Percentiles rank a stretch among this genome's conserved stretches.
phyloP scores from a whole-genome alignment of 306 rosid species.

The Fragaria nilgerrensis region DNA sequence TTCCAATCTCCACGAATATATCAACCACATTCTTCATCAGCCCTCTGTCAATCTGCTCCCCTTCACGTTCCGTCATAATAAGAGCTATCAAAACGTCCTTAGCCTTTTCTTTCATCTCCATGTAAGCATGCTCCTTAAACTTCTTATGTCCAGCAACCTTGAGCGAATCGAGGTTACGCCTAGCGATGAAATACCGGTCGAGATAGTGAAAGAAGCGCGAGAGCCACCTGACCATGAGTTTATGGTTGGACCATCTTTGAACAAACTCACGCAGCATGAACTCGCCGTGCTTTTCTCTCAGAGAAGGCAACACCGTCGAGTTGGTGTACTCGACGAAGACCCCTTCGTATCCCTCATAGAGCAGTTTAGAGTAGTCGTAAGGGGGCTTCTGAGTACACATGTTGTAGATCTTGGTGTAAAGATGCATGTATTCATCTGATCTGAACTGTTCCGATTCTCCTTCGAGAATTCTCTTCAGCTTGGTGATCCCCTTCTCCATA shows the following conservation, averaged over 20 bases:
- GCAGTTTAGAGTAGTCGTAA: constrained; percentile 32
- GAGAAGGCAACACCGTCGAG: constrained; percentile 40
- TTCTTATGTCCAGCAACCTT: constrained; percentile 27
- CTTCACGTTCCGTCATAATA: constrained; percentile 67
- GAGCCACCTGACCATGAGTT: constrained; percentile 50
- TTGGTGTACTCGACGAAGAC: constrained; percentile 25
- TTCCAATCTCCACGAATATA: constrained; percentile 50
- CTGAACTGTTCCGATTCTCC: background rate
- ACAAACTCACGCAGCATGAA: constrained; percentile 63
- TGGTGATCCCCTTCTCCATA: constrained; percentile 19
- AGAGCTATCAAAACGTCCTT: constrained; percentile 47
- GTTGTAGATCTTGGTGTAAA: constrained; percentile 32
- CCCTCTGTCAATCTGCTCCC: constrained; percentile 64
- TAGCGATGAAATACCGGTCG: constrained; percentile 34
- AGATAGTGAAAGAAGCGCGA: constrained; percentile 44
- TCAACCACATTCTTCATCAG: constrained; percentile 45
- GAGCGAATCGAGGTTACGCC: constrained; percentile 30
- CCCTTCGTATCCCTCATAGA: constrained; percentile 35
- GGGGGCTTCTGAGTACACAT: constrained; percentile 51
- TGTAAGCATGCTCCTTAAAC: constrained; percentile 52
- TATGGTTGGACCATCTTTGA: constrained; percentile 48
- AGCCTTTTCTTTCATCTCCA: constrained; percentile 33
- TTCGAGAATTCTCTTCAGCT: constrained; percentile 1
- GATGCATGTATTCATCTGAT: background rate
- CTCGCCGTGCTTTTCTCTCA: constrained; percentile 54